Evolutionary conservation across 192 early-diverging fungal genomes (phyloP).

Genomic region (Coemansia sp.): DNA sequence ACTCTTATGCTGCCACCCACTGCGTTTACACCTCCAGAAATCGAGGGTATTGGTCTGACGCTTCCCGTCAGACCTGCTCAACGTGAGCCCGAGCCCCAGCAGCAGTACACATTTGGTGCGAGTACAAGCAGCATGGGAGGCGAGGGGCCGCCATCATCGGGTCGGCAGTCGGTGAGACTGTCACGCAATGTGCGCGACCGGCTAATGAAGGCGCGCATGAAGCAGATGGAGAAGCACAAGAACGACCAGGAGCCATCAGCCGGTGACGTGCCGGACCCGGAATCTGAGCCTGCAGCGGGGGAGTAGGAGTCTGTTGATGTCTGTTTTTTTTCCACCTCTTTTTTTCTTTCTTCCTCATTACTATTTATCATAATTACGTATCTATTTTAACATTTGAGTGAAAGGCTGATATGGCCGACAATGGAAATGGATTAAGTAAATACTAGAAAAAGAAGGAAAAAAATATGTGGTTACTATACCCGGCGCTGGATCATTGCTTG

Average conservation of each 20-base stretch:
- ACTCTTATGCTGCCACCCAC: neutral
- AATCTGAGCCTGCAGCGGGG: neutral
- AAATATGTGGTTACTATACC: neutral
- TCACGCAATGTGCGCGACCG: slow-evolving; percentile 47
- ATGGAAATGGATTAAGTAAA: too few relatives aligned
- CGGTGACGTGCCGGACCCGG: neutral
- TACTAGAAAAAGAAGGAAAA: too few relatives aligned
- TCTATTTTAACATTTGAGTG: too few relatives aligned
- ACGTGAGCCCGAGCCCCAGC: neutral
- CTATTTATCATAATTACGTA: slow-evolving; percentile 1
- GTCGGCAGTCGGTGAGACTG: slow-evolving; percentile 23
- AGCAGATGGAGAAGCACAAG: slow-evolving; percentile 42
- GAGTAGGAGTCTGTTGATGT: neutral
- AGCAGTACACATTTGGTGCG: neutral
- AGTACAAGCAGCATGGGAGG: neutral
- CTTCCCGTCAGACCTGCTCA: neutral
- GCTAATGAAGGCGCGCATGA: slow-evolving; percentile 47
- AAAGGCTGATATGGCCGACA: too few relatives aligned
- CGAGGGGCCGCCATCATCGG: neutral
- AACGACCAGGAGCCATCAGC: slow-evolving; percentile 6
- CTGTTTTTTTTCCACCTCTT: neutral
- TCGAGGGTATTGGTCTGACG: slow-evolving; percentile 8
- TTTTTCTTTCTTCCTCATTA: neutral
- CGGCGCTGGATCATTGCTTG: slow-evolving; percentile 52
- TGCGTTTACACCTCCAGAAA: slow-evolving; percentile 1